Evolutionary conservation across 225 moss, liverwort and hornwort genomes (phyloP).

Genomic region (Straminergon stramineum): DNA sequence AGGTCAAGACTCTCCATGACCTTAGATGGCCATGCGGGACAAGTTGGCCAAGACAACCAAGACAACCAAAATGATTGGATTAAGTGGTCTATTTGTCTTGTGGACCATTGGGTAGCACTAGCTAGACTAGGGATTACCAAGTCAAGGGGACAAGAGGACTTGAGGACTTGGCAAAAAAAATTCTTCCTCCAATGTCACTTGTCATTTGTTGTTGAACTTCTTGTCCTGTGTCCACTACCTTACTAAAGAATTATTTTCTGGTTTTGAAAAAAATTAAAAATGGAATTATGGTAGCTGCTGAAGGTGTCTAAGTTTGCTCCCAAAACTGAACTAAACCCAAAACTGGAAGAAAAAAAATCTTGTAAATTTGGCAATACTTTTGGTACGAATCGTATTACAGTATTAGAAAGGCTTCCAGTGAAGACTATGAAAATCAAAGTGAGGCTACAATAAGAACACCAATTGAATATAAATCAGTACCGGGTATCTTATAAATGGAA

Average conservation of each 20-base stretch:
- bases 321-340: no score
- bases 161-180: no score
- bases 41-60: neutral
- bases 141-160: neutral
- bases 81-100: neutral
- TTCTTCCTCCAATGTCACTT: neutral
- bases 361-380: neutral
- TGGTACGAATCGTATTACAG: neutral
- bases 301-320: neutral
- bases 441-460: neutral
- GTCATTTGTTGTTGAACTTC: neutral
- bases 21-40: neutral
- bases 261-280: rapidly evolving
- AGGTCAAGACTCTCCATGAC: neutral
- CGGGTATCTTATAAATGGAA: no score
- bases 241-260: neutral
- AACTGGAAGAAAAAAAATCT: no score
- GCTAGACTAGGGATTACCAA: neutral
- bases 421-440: neutral
- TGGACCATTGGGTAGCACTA: neutral
- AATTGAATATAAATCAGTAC: no score
- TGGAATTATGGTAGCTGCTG: no score
- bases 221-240: neutral
- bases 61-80: neutral
- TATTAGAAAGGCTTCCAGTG: neutral